These are phyloP conservation scores for Plasmodium relictum DNA, from an alignment of 169 alveolate species.

Conservation along the genomic window DNA sequence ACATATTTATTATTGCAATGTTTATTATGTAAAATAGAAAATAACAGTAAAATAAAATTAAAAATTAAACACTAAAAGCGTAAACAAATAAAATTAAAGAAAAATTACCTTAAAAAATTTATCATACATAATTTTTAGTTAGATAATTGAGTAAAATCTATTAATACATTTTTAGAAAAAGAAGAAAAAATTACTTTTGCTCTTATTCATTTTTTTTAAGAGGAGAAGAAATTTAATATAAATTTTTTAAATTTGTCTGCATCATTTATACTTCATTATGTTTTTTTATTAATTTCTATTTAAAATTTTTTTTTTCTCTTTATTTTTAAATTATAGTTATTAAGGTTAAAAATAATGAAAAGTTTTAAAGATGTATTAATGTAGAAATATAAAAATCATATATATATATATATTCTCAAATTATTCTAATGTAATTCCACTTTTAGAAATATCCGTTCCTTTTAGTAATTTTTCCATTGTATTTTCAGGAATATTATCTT, in stretches of 20 bases:
- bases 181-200: background rate
- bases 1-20: no score
- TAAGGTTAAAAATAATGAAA: no score
- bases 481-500: slow-evolving; percentile 25
- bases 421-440: slow-evolving; percentile 57
- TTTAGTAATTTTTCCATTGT: slow-evolving; percentile 64
- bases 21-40: no score
- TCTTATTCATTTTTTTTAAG: background rate
- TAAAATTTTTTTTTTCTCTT: background rate
- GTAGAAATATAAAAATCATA: background rate
- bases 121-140: background rate
- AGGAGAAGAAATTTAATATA: background rate
- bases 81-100: no score
- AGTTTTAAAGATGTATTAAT: no score
- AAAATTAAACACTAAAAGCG: no score
- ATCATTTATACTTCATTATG: slow-evolving; percentile 17
- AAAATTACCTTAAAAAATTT: no score
- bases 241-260: slow-evolving; percentile 14
- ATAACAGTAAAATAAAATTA: no score
- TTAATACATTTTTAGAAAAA: background rate
- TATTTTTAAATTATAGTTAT: background rate
- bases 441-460: slow-evolving; percentile 50
- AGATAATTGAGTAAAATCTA: background rate
- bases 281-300: background rate
- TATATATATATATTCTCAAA: slow-evolving; percentile 9